A percentile compares a stretch with the other conserved stretches of the same genome.
phyloP scores from a whole-genome alignment of 1,284 basidiomycete genomes.

The Cutaneotrichosporon sp. region DNA sequence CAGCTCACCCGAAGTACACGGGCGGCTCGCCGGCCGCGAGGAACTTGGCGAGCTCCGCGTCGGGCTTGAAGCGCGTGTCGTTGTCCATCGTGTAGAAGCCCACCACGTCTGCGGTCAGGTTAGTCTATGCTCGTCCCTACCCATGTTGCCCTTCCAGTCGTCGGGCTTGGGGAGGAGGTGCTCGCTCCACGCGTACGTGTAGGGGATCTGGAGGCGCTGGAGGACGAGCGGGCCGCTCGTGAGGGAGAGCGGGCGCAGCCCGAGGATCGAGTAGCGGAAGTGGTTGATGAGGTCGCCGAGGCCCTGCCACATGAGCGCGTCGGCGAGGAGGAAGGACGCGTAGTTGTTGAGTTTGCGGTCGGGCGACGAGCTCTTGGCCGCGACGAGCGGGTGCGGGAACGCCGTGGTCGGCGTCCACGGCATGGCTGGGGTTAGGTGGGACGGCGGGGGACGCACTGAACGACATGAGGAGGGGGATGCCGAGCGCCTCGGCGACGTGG shows the following conservation, averaged over 20 bases:
- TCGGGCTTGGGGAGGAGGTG: constrained; percentile 64
- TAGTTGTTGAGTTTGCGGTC: constrained; percentile 60
- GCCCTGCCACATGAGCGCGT: constrained; percentile 56
- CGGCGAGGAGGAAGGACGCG: constrained; percentile 62
- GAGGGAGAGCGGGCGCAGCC: constrained; percentile 58
- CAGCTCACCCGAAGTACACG: constrained; percentile 62
- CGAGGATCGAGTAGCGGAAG: constrained; percentile 61
- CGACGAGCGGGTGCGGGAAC: constrained; percentile 67
- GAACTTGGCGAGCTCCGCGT: constrained; percentile 58
- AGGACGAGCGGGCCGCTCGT: constrained; percentile 60
- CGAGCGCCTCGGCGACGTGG: constrained; percentile 66
- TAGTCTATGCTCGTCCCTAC: too few relatives aligned
- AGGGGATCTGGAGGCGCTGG: constrained; percentile 65
- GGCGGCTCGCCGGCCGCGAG: constrained; percentile 61
- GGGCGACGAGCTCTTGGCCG: constrained; percentile 55
- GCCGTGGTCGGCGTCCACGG: constrained; percentile 66
- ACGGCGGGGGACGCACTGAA: constrained; percentile 9
- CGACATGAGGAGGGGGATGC: constrained; percentile 62
- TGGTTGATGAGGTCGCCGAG: constrained; percentile 64
- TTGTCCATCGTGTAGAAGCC: constrained; percentile 62
- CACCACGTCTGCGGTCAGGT: constrained; percentile 59
- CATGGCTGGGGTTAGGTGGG: constrained; percentile 58
- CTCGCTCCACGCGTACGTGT: constrained; percentile 71
- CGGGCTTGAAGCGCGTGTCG: constrained; percentile 39
- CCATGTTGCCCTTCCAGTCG: constrained; percentile 66